These are phyloP conservation scores for Herpotrichia juniperi DNA, from an alignment of 2,329 filamentous ascomycete genomes.

Conservation along the genomic window DNA sequence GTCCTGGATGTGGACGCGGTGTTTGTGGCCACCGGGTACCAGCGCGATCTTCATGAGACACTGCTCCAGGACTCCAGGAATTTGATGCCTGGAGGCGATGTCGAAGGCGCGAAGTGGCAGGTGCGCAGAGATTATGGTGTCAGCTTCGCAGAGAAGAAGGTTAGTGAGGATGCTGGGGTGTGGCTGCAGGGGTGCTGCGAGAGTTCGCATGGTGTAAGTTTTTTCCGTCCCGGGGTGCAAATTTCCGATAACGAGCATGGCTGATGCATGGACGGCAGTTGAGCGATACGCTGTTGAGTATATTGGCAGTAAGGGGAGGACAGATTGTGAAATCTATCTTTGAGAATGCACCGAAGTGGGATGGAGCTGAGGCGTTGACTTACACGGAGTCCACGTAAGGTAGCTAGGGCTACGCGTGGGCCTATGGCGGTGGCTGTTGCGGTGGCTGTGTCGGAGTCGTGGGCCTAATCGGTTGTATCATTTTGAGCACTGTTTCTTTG, in stretches of 20 bases:
- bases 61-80: constrained; percentile 71
- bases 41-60: constrained; percentile 75
- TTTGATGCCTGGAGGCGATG: constrained; percentile 64
- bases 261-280: constrained; percentile 55
- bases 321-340: constrained; percentile 82
- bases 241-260: constrained; percentile 22
- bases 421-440: not conserved
- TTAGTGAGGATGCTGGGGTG: constrained; percentile 76
- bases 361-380: constrained; percentile 29
- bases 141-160: constrained; percentile 69
- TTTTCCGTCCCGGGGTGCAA: constrained; percentile 4
- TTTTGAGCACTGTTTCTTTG: not conserved
- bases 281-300: constrained; percentile 81
- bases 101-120: constrained; percentile 59
- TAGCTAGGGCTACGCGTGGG: constrained; percentile 3
- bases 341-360: constrained; percentile 43
- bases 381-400: constrained; percentile 24
- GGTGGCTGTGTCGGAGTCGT: constrained; percentile 11
- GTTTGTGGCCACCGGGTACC: constrained; percentile 87
- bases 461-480: constrained; percentile 5
- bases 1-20: constrained; percentile 77
- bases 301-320: constrained; percentile 75
- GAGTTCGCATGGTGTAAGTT: constrained; percentile 84
- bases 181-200: constrained; percentile 97
- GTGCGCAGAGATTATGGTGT: constrained; percentile 82